Base-by-base conservation (phyloP, 352 stramenopile genomes). In the Pythium phragmitis region DNA sequence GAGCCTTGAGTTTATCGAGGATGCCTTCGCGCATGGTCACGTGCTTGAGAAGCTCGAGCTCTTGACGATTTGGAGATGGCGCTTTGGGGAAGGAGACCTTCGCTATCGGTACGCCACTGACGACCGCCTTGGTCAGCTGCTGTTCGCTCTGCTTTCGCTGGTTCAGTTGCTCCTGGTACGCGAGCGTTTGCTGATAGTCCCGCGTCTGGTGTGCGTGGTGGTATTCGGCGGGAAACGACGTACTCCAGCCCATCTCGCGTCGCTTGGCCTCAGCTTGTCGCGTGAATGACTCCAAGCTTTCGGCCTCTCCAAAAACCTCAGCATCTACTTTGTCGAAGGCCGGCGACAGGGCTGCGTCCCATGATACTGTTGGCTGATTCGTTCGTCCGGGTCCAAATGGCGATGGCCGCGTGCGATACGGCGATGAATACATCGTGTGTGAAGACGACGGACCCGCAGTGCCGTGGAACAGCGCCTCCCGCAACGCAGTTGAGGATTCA, bases 161-260 rank as follows among this genome's bases (percentile, higher is more conserved):
- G 14, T 71, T 62, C 21, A 74, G 41, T 19, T 89, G 79, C 55
- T 87, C 75, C 14, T 87, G 63, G 45, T 80, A 91, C n/a, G 74
- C 77, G 21, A 91, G 65, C 3, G 82, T 89, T 36, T 79, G 72
- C 62, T 82, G 74, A 21, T 76, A 85, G 60, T 87, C 70, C 1
- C 52, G 63, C 34, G 65, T 61, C 37, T 77, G 68, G 53, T 76
- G 65, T 30, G 54, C 39, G 1, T 65, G 52, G 16, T 82, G 63
- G 49, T 92, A 92, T 46, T 92, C 82, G 17, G 80, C 80, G 28
- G 80, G 80, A 42, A 76, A 92, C 1, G 80, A 89, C 23, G 80
- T 88, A 58, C 76, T 87, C 82, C 82, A 92, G 17, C 82, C 74
- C 60, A 85, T 81, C 60, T 92, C 80, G 9, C 80, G 82, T 45